Evolutionary conservation across 1,284 basidiomycete species (phyloP).

Genomic region (Coniferiporia sulphurascens): DNA sequence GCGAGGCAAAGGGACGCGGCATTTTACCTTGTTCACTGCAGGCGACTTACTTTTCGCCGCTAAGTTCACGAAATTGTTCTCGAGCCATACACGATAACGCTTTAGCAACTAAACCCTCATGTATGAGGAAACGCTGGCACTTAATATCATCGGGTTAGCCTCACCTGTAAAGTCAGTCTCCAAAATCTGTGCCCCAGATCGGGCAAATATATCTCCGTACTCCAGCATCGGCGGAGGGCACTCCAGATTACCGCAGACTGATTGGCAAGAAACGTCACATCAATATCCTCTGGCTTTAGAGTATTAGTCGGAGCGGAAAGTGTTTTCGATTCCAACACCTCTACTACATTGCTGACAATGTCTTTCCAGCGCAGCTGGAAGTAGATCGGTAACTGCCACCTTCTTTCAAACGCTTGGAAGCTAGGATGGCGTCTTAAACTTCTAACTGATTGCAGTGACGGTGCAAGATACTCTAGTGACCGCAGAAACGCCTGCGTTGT

Average conservation of each 20-base stretch:
- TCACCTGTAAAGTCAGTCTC: constrained; percentile 81
- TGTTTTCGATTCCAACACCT: constrained; percentile 43
- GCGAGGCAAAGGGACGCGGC: background rate
- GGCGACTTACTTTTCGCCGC: constrained; percentile 28
- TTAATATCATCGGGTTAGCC: constrained; percentile 10
- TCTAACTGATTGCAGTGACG: constrained; percentile 65
- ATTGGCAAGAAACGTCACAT: constrained; percentile 43
- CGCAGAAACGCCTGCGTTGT: constrained; percentile 82
- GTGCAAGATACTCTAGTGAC: constrained; percentile 79
- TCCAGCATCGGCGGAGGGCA: constrained; percentile 80
- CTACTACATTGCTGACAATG: constrained; percentile 75
- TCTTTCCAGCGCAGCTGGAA: constrained; percentile 99
- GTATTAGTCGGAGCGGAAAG: constrained; percentile 35
- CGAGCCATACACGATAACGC: constrained; percentile 74
- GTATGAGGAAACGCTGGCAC: background rate
- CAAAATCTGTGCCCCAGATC: constrained; percentile 82
- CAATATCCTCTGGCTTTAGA: background rate
- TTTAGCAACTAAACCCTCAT: constrained; percentile 58
- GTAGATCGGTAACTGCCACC: constrained; percentile 96
- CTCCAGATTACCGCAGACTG: constrained; percentile 71
- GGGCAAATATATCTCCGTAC: constrained; percentile 75
- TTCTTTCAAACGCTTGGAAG: constrained; percentile 69
- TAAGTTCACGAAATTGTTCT: constrained; percentile 38
- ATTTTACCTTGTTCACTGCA: constrained; percentile 33
- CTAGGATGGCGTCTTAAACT: constrained; percentile 68